Conservation (phyloP, 257 asterid species). For the Scutellaria baicalensis region DNA sequence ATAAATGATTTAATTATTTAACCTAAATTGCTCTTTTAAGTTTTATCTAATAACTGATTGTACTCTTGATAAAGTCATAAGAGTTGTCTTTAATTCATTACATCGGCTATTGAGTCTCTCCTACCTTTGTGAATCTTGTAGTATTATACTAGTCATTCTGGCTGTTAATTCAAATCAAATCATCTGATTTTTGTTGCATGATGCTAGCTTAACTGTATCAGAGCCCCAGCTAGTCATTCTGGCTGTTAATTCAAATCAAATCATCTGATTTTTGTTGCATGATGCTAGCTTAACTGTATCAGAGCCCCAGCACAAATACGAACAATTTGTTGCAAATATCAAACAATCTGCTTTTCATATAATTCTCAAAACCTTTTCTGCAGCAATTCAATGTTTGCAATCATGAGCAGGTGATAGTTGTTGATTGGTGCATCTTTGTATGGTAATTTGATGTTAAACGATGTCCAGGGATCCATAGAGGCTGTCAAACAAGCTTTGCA, state of each 20-base stretch:
- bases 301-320: neutral
- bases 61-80: too few relatives aligned
- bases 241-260: neutral
- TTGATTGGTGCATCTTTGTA: neutral
- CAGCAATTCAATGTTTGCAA: neutral
- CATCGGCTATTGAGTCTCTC: too few relatives aligned
- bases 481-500: slow-evolving; percentile 88
- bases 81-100: too few relatives aligned
- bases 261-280: neutral
- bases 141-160: neutral
- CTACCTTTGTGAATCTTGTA: too few relatives aligned
- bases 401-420: neutral
- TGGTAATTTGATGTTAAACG: neutral
- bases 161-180: neutral
- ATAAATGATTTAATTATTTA: too few relatives aligned
- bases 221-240: neutral
- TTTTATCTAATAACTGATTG: too few relatives aligned
- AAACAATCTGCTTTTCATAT: neutral
- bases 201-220: neutral
- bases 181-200: neutral
- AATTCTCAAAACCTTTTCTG: neutral
- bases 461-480: slow-evolving; percentile 75
- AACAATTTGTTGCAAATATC: neutral
- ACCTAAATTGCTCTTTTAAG: too few relatives aligned
- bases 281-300: neutral